Conservation (phyloP, 148 eudicot species). For the Rhododendron vialii region DNA sequence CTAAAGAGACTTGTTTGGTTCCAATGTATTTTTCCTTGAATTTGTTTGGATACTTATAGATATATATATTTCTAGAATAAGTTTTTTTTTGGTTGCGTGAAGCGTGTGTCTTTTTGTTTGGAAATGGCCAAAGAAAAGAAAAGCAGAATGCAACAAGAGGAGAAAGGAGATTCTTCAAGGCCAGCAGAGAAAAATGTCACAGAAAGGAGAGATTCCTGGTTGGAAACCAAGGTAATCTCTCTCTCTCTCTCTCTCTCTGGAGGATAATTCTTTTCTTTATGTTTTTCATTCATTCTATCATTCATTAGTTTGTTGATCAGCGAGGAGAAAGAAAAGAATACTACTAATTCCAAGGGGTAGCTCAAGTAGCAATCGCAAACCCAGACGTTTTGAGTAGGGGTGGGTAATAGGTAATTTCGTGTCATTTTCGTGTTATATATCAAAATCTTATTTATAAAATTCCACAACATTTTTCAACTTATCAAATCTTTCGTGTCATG, state of each 20-base stretch:
- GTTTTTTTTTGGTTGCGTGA: neutral
- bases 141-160: constrained; percentile 11
- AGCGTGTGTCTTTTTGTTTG: constrained; percentile 2
- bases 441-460: too few relatives aligned
- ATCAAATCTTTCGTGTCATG: too few relatives aligned
- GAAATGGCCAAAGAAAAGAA: constrained; percentile 1
- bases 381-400: too few relatives aligned
- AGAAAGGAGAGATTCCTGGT: constrained; percentile 34
- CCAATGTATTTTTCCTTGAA: neutral
- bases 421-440: too few relatives aligned
- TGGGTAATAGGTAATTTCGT: too few relatives aligned
- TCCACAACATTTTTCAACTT: too few relatives aligned
- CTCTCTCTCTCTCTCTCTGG: neutral
- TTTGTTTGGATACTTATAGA: constrained; percentile 16
- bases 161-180: constrained; percentile 34
- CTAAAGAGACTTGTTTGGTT: neutral
- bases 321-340: neutral
- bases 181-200: constrained; percentile 8
- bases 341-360: too few relatives aligned
- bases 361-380: too few relatives aligned
- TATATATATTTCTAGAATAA: neutral
- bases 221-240: neutral
- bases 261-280: neutral
- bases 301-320: neutral
- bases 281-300: neutral